phyloP scores from a whole-genome alignment of 164 flowering plant genomes.

The Magnolia changhungtana region DNA sequence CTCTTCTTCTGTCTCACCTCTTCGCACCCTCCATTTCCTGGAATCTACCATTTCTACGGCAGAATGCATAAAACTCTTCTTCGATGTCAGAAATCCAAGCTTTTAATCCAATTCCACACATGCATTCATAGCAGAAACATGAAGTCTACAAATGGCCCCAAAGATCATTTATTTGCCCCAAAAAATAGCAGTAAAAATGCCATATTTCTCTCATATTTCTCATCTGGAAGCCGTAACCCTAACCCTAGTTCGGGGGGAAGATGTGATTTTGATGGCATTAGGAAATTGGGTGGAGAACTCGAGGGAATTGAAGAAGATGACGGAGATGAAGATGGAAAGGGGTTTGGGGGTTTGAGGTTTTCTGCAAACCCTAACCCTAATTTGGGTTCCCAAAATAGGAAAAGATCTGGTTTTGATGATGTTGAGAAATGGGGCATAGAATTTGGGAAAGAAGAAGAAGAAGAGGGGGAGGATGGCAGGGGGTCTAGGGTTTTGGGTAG shows the following conservation, averaged over 20 bases:
- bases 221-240: constrained; percentile 17
- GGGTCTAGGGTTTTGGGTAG: constrained; percentile 16
- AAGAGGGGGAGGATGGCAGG: background rate
- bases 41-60: background rate
- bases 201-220: constrained; percentile 23
- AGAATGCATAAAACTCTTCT: constrained; percentile 4
- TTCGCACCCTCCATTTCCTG: too few relatives aligned
- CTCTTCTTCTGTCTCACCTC: too few relatives aligned
- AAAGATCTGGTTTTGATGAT: constrained; percentile 1
- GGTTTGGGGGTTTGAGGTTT: background rate
- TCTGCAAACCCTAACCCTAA: background rate
- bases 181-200: background rate
- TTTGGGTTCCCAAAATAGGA: background rate
- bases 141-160: background rate
- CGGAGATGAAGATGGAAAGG: constrained; percentile 3
- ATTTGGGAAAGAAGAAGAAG: background rate
- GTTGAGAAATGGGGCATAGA: constrained; percentile 17
- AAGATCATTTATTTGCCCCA: constrained; percentile 6
- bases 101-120: background rate
- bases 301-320: constrained; percentile 1
- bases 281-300: constrained; percentile 10
- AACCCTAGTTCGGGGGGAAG: constrained; percentile 3
- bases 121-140: background rate
- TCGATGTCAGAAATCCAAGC: background rate
- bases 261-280: constrained; percentile 6